Base-by-base conservation (phyloP, 331 rosid species). In the Phaseolus coccineus region DNA sequence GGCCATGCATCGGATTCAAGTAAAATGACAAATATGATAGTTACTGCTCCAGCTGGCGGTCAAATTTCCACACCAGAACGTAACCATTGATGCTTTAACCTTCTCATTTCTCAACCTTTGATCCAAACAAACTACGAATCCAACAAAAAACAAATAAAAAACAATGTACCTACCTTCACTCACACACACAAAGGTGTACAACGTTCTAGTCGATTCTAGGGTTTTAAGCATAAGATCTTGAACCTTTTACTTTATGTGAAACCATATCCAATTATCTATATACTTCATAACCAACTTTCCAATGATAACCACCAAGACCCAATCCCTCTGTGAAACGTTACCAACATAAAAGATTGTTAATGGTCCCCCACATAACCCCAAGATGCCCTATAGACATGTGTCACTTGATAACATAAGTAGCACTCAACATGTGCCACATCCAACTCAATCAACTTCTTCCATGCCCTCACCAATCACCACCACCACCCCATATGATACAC, bases 51-150 rank as follows among this genome's bases (percentile, higher is more conserved):
- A 47, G 70, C 59, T 27, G 22, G 31, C 57, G 84, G 86, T 86
- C 91, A 87, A 85, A 71, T 85, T 76, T 78, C 86, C 71, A 79
- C 85, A 68, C 24, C 30, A 81, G 40, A 87, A 89, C 84, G 81
- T 76, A 83, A 87, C 88, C 77, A 46, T 73, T 76, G 84, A 81
- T 75, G 84, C 84, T 76, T 70, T 77, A 56, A 76, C 74, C 78
- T 86, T 46, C 4, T 46, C 5, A 46, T 46, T 12, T 78, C 72
- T 85, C 75, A 37, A 44, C 84, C 82, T 75, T 59, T 65, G 63
- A 65, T 59, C 82, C 22, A 19, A 19, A 19, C 66, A 78, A 61
- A 80, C 69, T 64, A 57, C 42, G 66, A 79, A 67, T 61, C 64
- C 27, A 72, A 58, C 71, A 11, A 27, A 50, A 50, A 27, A 73